Base-by-base conservation (phyloP, 495 filamentous ascomycete genomes). In the Glarea lozoyensis region DNA sequence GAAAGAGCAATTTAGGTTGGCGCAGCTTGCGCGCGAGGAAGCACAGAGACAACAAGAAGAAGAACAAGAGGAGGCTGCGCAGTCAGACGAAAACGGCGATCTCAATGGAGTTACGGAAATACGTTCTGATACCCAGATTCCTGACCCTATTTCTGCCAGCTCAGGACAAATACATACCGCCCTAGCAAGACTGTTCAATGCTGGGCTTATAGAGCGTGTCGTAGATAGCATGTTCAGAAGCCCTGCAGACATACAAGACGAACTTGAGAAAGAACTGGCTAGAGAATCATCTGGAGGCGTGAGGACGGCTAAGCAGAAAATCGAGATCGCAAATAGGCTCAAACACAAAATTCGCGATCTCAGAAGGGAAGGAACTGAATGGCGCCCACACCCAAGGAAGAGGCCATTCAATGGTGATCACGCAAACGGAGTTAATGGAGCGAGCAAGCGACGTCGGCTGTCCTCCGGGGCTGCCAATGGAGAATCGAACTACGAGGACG, bases 401-500 rank as follows among this genome's bases (percentile, higher is more conserved):
- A 41, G 53, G 37, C 11, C 34, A 20, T 11, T 42, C 1, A 53
- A 53, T 40, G 52, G 46, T 10, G 39, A 40, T 10, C 41, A 42
- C 13, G 16, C 25, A n/a, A 52, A 49, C 30, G 49, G 45, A 2
- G 18, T 34, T 2, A 57, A 54, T 39, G 48, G 50, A 6, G n/a
- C 35, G 12, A 44, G 15, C 15, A 78, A 76, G 46, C 60, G 67
- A 24, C 57, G 67, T 37, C 73, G 68, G 56, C 53, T 76, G 10
- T 51, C 61, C 5, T 25, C 55, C 17, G 33, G 35, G n/a, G 48
- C 45, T 11, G 48, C 52, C 16, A 61, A 57, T 42, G 49, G 48
- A 38, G 30, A 43, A 22, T 21, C 45, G 39, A 17, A 40, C 40
- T 48, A 45, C 47, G 47, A 49, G 43, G 65, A 68, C 27, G 63